phyloP scores from a whole-genome alignment of 176 grass and related monocot species.

The Zoysia japonica region DNA sequence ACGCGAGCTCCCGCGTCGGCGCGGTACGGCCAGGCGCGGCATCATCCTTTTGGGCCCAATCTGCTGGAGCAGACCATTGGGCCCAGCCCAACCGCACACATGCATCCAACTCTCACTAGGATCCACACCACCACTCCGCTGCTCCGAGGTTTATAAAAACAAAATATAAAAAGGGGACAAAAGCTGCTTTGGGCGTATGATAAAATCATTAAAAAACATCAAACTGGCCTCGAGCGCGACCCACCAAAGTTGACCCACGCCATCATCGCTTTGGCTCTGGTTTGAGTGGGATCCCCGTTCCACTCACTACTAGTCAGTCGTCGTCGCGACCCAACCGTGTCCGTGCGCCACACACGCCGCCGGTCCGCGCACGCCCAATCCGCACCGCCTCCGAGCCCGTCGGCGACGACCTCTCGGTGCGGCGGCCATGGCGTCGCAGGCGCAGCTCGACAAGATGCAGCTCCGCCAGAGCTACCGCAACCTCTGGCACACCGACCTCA shows the following conservation, averaged over 20 bases:
- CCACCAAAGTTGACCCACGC: no score
- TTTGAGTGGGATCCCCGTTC: neutral
- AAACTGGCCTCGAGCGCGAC: no score
- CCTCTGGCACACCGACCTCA: conserved; percentile 90
- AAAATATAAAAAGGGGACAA: neutral
- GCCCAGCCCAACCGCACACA: neutral
- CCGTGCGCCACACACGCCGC: neutral
- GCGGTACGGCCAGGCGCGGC: neutral
- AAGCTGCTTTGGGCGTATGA: neutral
- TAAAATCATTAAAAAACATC: no score
- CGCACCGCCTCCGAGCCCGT: neutral
- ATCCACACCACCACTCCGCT: no score
- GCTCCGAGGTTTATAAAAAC: no score
- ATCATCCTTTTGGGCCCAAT: neutral
- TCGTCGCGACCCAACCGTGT: neutral
- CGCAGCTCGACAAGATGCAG: conserved; percentile 81
- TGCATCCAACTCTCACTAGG: no score
- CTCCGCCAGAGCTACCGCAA: conserved; percentile 92
- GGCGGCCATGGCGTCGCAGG: conserved; percentile 62
- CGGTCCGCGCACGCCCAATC: neutral
- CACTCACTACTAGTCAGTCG: neutral
- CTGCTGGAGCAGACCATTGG: neutral
- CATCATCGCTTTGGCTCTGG: neutral
- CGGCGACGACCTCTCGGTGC: conserved; percentile 17
- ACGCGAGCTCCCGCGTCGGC: neutral